phyloP scores from a whole-genome alignment of 768 basidiomycete species.

The Boletus rubroflammeus region DNA sequence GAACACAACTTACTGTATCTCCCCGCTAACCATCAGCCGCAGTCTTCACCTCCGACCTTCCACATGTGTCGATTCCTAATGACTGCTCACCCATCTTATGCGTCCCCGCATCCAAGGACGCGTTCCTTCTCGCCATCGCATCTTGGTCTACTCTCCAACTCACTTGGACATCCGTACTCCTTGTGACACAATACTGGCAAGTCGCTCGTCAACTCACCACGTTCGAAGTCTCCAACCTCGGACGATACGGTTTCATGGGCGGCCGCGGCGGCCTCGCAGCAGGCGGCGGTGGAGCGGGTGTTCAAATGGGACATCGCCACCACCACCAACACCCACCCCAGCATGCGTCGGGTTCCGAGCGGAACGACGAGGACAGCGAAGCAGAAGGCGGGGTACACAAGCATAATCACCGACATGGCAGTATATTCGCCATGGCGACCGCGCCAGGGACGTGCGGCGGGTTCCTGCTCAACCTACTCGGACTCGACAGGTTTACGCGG shows the following conservation, averaged over 20 bases:
- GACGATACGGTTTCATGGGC: slow-evolving; percentile 96
- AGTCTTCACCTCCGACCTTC: slow-evolving; percentile 54
- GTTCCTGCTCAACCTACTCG: slow-evolving; percentile 88
- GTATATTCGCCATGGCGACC: slow-evolving; percentile 32
- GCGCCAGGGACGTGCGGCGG: slow-evolving; percentile 35
- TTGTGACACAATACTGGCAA: slow-evolving; percentile 88
- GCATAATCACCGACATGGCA: slow-evolving; percentile 45
- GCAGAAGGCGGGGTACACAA: slow-evolving; percentile 33
- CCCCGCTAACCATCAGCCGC: neutral
- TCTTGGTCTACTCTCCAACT: slow-evolving; percentile 91
- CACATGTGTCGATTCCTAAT: neutral
- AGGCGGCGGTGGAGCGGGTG: slow-evolving; percentile 47
- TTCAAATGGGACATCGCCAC: slow-evolving; percentile 81
- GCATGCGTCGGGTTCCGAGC: slow-evolving; percentile 37
- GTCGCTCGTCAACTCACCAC: slow-evolving; percentile 94
- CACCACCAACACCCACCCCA: slow-evolving; percentile 21
- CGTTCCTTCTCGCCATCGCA: slow-evolving; percentile 80
- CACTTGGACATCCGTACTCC: slow-evolving; percentile 88
- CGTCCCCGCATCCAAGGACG: slow-evolving; percentile 62
- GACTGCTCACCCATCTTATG: slow-evolving; percentile 51
- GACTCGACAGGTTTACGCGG: slow-evolving; percentile 91
- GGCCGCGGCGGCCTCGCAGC: slow-evolving; percentile 73
- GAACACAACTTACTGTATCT: neutral
- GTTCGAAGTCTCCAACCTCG: slow-evolving; percentile 91
- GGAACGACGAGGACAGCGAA: slow-evolving; percentile 44